Evolutionary conservation across 2,329 filamentous ascomycete species (phyloP).

Genomic region (Talaromyces sp.): DNA sequence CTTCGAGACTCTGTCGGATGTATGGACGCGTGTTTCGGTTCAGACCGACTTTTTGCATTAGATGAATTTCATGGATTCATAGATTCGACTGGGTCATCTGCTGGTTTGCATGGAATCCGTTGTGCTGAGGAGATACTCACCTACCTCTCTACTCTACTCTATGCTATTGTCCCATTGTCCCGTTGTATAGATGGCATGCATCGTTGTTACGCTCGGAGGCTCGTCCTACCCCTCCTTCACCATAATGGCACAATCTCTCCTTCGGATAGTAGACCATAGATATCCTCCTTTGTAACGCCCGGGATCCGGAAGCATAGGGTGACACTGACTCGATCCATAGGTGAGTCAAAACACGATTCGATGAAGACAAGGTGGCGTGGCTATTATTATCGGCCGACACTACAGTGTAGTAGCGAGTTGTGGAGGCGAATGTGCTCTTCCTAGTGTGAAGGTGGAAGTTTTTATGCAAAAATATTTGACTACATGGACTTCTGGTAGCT

Average conservation of each 20-base stretch:
- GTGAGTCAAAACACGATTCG: neutral
- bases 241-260: neutral
- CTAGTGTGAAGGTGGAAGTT: neutral
- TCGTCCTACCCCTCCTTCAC: neutral
- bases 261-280: neutral
- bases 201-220: neutral
- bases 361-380: neutral
- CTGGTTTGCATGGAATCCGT: neutral
- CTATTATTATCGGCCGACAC: neutral
- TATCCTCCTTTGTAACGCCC: neutral
- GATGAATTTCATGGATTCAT: neutral
- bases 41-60: constrained; percentile 2
- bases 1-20: neutral
- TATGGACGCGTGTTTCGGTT: neutral
- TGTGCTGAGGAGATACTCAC: neutral
- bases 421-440: neutral
- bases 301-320: neutral
- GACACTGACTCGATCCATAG: neutral
- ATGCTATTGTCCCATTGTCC: neutral
- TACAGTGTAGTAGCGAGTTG: too few species aligned
- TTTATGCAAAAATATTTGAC: neutral
- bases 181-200: neutral
- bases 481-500: neutral
- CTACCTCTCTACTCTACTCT: neutral
- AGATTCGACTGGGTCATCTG: neutral